Percentiles rank a stretch among this genome's conserved stretches.
These are phyloP conservation scores for Rhynchospora tenuis DNA, from an alignment of 176 grass and related monocot species.

Conservation along the genomic window DNA sequence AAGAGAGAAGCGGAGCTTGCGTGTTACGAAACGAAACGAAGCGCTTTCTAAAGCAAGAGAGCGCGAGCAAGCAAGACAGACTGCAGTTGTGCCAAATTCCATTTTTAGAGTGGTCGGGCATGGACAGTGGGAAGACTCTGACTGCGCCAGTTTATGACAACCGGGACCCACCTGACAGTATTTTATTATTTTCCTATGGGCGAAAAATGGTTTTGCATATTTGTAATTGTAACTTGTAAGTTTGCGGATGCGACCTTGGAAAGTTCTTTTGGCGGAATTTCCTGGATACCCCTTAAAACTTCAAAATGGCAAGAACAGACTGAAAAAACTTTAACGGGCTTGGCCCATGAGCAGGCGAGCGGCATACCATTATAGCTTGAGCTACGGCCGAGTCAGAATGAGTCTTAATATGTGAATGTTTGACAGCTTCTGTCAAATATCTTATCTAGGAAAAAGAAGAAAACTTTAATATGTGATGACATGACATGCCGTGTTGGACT, in stretches of 20 bases:
- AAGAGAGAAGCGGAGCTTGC: neutral
- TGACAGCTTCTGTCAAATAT: too few relatives aligned
- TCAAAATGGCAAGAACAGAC: neutral
- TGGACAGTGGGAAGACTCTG: too few relatives aligned
- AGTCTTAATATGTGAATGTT: too few relatives aligned
- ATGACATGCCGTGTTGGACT: neutral
- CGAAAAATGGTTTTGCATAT: neutral
- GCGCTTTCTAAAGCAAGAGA: neutral
- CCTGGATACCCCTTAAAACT: neutral
- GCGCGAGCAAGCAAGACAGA: neutral
- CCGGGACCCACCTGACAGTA: neutral
- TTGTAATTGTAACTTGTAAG: neutral
- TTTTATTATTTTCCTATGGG: neutral
- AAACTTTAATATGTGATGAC: too few relatives aligned
- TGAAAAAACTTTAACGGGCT: too few relatives aligned
- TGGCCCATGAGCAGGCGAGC: too few relatives aligned
- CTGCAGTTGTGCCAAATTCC: neutral
- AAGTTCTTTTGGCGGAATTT: neutral
- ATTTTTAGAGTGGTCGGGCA: neutral
- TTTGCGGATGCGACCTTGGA: neutral
- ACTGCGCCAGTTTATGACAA: neutral
- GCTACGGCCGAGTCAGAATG: too few relatives aligned
- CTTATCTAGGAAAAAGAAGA: too few relatives aligned
- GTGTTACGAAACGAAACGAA: neutral
- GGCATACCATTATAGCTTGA: too few relatives aligned